Conservation (phyloP, 73 alveolate genomes). For the Uronychia binucleata region DNA sequence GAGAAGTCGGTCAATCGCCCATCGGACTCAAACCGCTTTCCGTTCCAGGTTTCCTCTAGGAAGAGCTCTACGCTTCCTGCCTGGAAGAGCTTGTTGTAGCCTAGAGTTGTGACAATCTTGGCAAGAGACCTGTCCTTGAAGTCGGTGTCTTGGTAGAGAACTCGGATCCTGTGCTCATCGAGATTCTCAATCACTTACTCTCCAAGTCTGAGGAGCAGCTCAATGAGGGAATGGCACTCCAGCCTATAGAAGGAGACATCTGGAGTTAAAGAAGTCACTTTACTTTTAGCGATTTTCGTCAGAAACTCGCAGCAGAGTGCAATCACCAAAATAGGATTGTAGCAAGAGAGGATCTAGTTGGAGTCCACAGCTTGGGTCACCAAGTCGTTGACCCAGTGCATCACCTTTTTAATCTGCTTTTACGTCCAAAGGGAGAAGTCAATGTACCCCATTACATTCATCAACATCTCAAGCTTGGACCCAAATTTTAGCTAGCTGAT, state of each 20-base stretch:
- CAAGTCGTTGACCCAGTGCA: constrained; percentile 23
- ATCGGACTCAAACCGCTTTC: constrained; percentile 41
- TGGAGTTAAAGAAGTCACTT: constrained; percentile 23
- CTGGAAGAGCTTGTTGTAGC: constrained; percentile 2
- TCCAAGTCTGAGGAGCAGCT: constrained; percentile 7
- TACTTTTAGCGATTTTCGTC: constrained; percentile 44
- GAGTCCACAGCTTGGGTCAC: constrained; percentile 23
- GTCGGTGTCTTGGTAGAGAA: constrained; percentile 42
- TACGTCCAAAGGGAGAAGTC: constrained; percentile 65
- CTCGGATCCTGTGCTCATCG: constrained; percentile 10
- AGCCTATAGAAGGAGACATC: background rate
- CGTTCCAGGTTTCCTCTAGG: constrained; percentile 55
- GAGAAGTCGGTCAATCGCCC: constrained; percentile 59
- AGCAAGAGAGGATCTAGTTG: constrained; percentile 40
- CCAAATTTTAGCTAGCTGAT: constrained; percentile 23
- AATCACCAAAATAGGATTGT: constrained; percentile 41
- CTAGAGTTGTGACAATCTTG: constrained; percentile 47
- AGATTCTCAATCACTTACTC: constrained; percentile 26
- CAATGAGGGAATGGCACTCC: constrained; percentile 13
- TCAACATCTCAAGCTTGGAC: constrained; percentile 38
- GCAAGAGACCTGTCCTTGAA: constrained; percentile 46
- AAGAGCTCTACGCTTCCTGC: constrained; percentile 15
- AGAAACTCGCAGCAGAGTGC: constrained; percentile 56
- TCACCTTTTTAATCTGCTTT: constrained; percentile 29
- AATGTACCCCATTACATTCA: constrained; percentile 42